Base-by-base conservation (phyloP, 805 yeast genomes). In the Spathaspora passalidarum region DNA sequence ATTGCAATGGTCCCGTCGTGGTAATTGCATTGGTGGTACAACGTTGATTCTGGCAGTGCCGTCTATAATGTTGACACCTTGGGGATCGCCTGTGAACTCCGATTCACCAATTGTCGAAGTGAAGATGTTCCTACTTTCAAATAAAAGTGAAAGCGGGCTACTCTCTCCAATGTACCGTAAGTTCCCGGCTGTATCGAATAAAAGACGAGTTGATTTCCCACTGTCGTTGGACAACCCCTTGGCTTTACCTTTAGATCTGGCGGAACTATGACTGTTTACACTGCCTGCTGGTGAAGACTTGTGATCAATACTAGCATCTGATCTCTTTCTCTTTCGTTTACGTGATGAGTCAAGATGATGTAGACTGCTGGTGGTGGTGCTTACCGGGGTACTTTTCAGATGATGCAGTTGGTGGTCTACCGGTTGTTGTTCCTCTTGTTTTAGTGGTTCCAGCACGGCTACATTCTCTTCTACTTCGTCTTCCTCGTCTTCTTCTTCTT, bases 81-180 rank as follows among this genome's bases (percentile, higher is more conserved):
- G 62, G 2, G 74, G 68, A 43, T 72, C 75, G 25, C 59, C 59
- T 1, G 71, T 63, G 47, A 72, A 72, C 9, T 57, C 56, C 1
- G 70, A 63, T 5, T 56, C 51, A 0, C 75, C 75, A 25, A 66
- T 43, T 2, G 55, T 52, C 14, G 53, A 57, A 22, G 49, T 48
- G 46, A 69, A 73, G 0, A 72, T 55, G 42, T 65, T 66, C 4
- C 76, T 54, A 2, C 69, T 61, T 47, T 73, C 77, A 22, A 65
- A 55, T 6, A 72, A 53, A 37, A 69, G 61, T 3, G 77, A 66
- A 9, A 68, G 57, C 0, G 74, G 68, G 18, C 71, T 68, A 32
- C 71, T 61, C 44, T 72, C 77, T 5, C 77, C 76, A 35, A 72
- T 48, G 43, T 68, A 70, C n/a, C 72, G 52, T 13, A 63, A 46